phyloP scores from a whole-genome alignment of 345 rosid species.

The Arabis alpina region DNA sequence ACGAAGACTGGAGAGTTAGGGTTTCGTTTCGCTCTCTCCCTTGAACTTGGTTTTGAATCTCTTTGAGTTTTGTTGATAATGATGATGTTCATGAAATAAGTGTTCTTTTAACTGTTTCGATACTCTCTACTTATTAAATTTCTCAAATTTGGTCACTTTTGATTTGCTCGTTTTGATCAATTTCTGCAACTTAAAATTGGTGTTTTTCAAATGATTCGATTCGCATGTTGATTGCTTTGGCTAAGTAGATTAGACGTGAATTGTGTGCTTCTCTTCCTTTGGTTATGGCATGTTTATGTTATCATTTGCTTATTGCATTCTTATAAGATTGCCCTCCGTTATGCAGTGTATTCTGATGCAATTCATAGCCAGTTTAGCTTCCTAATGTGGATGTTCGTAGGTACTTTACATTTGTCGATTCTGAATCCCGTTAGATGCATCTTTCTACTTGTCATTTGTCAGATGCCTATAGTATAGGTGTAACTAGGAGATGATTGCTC shows the following conservation, averaged over 20 bases:
- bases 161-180: slow-evolving; percentile 20
- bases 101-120: slow-evolving; percentile 27
- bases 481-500: neutral
- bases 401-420: neutral
- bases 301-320: too few species aligned
- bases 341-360: neutral
- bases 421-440: slow-evolving; percentile 17
- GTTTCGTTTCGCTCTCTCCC: slow-evolving; percentile 1
- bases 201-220: slow-evolving; percentile 6
- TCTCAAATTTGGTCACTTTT: slow-evolving; percentile 27
- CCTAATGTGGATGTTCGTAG: neutral
- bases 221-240: neutral
- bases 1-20: slow-evolving; percentile 41
- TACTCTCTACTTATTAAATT: slow-evolving; percentile 17
- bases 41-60: slow-evolving; percentile 18
- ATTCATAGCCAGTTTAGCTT: too few species aligned
- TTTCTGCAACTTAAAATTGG: neutral
- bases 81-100: slow-evolving; percentile 39
- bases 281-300: too few species aligned
- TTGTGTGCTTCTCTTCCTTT: too few species aligned
- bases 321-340: neutral
- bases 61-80: slow-evolving; percentile 39
- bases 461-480: neutral
- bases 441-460: neutral
- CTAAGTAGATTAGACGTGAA: too few species aligned